Evolutionary conservation across 2,329 filamentous ascomycete species (phyloP).

Genomic region (Dactylellina leptospora): DNA sequence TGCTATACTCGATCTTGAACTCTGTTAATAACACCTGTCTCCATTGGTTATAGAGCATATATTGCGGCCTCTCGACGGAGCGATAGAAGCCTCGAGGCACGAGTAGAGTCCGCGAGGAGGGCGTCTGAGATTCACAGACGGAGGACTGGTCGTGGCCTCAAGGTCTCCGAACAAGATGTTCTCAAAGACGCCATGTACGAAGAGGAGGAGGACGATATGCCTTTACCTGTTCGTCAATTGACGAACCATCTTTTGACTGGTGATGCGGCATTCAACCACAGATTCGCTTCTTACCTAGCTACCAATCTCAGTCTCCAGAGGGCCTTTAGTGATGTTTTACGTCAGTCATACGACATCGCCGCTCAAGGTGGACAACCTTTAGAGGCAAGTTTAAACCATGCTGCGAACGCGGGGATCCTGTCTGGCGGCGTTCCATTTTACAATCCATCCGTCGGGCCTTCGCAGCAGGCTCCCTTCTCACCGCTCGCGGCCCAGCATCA

Average conservation of each 20-base stretch:
- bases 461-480: neutral
- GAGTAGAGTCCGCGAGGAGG: conserved; percentile 83
- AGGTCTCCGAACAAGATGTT: conserved; percentile 85
- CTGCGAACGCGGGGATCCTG: too few species aligned
- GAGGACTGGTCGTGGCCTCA: conserved; percentile 81
- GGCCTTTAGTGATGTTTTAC: conserved; percentile 62
- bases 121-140: conserved; percentile 92
- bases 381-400: too few species aligned
- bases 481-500: neutral
- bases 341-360: conserved; percentile 60
- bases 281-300: conserved; percentile 69
- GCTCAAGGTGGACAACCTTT: conserved; percentile 62
- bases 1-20: neutral
- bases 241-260: conserved; percentile 70
- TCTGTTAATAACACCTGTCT: conserved; percentile 24
- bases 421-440: too few species aligned
- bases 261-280: conserved; percentile 70
- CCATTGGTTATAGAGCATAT: conserved; percentile 71
- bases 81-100: conserved; percentile 85
- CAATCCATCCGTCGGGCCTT: too few species aligned
- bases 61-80: conserved; percentile 88
- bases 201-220: conserved; percentile 85
- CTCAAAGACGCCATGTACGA: conserved; percentile 95
- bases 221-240: conserved; percentile 72
- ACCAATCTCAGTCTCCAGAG: conserved; percentile 68